Evolutionary conservation across 2,329 filamentous ascomycete species (phyloP).

Genomic region (Achaetomium macrosporum): DNA sequence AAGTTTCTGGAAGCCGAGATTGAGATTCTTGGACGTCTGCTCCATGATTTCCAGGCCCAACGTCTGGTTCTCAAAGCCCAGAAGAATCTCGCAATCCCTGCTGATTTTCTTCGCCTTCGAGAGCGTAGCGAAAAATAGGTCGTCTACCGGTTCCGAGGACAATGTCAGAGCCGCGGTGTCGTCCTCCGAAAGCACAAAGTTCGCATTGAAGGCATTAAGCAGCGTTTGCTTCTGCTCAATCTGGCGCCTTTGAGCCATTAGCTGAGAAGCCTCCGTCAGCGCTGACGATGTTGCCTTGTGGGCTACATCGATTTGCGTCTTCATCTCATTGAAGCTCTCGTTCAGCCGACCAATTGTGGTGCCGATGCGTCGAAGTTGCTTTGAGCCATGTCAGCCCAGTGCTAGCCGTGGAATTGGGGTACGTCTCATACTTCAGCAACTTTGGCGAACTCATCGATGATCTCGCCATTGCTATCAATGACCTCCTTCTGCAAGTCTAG

Average conservation of each 20-base stretch:
- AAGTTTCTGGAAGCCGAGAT: slow-evolving; percentile 88
- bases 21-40: slow-evolving; percentile 77
- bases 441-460: slow-evolving; percentile 80
- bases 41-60: slow-evolving; percentile 89
- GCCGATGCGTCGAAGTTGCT: slow-evolving; percentile 86
- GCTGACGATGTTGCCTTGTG: slow-evolving; percentile 68
- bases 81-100: slow-evolving; percentile 78
- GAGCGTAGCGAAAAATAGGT: slow-evolving; percentile 74
- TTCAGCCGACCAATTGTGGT: slow-evolving; percentile 73
- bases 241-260: slow-evolving; percentile 67
- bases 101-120: slow-evolving; percentile 79
- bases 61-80: slow-evolving; percentile 85
- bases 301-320: slow-evolving; percentile 67
- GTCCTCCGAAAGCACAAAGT: slow-evolving; percentile 80
- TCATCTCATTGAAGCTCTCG: slow-evolving; percentile 73
- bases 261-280: slow-evolving; percentile 66
- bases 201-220: slow-evolving; percentile 67
- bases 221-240: slow-evolving; percentile 76
- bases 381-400: slow-evolving; percentile 2
- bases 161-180: slow-evolving; percentile 72
- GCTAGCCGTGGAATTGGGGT: background rate
- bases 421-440: slow-evolving; percentile 67
- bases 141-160: slow-evolving; percentile 74
- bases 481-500: slow-evolving; percentile 86
- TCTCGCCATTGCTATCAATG: slow-evolving; percentile 84